A percentile compares a stretch with the other conserved stretches of the same genome.
These are phyloP conservation scores for Dipteronia sinensis DNA, from an alignment of 345 rosid species.

Conservation along the genomic window DNA sequence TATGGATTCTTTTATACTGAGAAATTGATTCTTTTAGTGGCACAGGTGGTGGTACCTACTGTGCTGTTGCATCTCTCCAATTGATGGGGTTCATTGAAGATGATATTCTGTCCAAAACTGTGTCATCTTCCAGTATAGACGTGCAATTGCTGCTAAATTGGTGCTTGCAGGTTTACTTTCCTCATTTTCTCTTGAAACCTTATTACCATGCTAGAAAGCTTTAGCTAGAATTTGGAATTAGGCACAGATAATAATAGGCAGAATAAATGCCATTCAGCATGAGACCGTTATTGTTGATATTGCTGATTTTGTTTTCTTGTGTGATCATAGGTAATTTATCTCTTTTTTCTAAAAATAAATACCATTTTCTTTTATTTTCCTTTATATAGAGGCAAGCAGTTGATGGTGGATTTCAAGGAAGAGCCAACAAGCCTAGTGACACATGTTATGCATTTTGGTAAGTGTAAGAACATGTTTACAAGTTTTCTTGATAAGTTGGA, in stretches of 20 bases:
- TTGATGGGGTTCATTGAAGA: slow-evolving; percentile 82
- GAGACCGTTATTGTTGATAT: not conserved
- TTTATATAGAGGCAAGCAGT: slow-evolving; percentile 67
- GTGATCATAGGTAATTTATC: not conserved
- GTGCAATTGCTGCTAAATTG: slow-evolving; percentile 64
- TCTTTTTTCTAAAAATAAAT: not conserved
- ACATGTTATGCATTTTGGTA: slow-evolving; percentile 99
- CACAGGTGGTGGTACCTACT: slow-evolving; percentile 94
- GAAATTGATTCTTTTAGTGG: slow-evolving; percentile 36
- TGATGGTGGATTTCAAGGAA: slow-evolving; percentile 95
- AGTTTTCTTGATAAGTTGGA: slow-evolving; percentile 10
- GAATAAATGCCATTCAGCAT: not conserved
- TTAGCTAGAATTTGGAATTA: not conserved
- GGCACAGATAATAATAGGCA: slow-evolving; percentile 3
- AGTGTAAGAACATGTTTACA: slow-evolving; percentile 19
- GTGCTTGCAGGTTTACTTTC: slow-evolving; percentile 64
- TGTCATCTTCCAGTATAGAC: slow-evolving; percentile 47
- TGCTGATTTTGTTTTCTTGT: slow-evolving; percentile 8
- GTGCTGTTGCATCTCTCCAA: slow-evolving; percentile 87
- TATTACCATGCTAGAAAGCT: not conserved
- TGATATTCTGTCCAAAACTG: slow-evolving; percentile 49
- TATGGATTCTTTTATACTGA: not conserved
- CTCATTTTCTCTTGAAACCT: slow-evolving; percentile 19
- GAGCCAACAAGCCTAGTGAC: slow-evolving; percentile 85
- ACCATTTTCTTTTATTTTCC: not conserved